phyloP scores from a whole-genome alignment of 2,329 filamentous ascomycete species.

The Colletotrichum falcatum region DNA sequence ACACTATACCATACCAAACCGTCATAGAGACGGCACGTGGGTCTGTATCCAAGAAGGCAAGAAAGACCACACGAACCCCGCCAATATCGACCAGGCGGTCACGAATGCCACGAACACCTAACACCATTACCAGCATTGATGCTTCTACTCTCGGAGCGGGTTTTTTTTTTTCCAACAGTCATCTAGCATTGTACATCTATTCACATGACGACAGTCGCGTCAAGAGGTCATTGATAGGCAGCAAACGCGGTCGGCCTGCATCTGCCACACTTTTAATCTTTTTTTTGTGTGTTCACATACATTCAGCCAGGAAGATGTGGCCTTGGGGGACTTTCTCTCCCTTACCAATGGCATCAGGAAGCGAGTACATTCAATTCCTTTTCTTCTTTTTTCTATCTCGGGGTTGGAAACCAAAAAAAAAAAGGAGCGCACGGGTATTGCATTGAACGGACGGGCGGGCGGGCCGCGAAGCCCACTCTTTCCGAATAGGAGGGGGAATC shows the following conservation, averaged over 20 bases:
- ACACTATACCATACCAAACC: background rate
- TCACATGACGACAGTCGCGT: conserved; percentile 33
- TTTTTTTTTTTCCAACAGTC: background rate
- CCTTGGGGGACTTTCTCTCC: background rate
- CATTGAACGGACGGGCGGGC: conserved; percentile 15
- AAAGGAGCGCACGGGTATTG: conserved; percentile 17
- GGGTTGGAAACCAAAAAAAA: conserved; percentile 35
- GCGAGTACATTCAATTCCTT: conserved; percentile 30
- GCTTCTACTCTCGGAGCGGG: conserved; percentile 13
- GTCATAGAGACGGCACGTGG: background rate
- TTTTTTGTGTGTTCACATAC: conserved; percentile 16
- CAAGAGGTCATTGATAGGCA: conserved; percentile 21
- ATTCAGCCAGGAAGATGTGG: conserved; percentile 2
- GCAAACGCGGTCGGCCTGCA: conserved; percentile 17
- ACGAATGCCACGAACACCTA: conserved; percentile 9
- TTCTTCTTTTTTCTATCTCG: background rate
- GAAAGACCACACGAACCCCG: background rate
- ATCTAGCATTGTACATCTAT: conserved; percentile 33
- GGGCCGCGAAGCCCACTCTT: background rate
- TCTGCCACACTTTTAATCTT: conserved; percentile 11
- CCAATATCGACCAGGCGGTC: background rate
- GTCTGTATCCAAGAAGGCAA: background rate
- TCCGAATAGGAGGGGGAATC: background rate
- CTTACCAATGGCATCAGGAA: conserved; percentile 27
- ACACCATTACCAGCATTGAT: conserved; percentile 26